Evolutionary conservation across 2,329 filamentous ascomycete species (phyloP).

Genomic region (Aspergillus sp.): DNA sequence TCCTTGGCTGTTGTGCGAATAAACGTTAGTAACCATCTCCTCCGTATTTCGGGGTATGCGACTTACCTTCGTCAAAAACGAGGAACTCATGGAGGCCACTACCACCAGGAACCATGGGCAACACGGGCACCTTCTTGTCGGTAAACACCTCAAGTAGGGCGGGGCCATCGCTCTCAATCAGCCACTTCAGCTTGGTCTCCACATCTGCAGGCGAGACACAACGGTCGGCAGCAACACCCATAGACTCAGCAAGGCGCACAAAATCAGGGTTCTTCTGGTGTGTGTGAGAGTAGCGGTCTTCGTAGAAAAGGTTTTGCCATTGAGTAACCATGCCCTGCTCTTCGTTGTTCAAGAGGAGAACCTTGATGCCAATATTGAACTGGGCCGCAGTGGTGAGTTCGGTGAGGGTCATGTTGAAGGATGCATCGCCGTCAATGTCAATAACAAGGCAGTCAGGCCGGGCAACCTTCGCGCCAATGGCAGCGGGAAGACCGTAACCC

Average conservation of each 20-base stretch:
- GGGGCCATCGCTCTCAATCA: slow-evolving; percentile 86
- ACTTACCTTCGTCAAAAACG: slow-evolving; percentile 75
- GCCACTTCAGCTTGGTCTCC: slow-evolving; percentile 76
- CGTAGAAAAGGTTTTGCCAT: slow-evolving; percentile 97
- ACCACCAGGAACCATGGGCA: slow-evolving; percentile 94
- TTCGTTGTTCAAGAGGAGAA: slow-evolving; percentile 94
- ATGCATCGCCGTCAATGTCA: slow-evolving; percentile 97
- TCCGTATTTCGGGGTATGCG: background rate
- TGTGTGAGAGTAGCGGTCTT: slow-evolving; percentile 87
- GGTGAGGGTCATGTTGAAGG: slow-evolving; percentile 97
- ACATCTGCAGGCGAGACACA: slow-evolving; percentile 75
- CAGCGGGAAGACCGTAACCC: slow-evolving; percentile 91
- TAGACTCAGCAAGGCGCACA: slow-evolving; percentile 86
- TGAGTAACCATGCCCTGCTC: slow-evolving; percentile 99
- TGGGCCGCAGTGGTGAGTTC: slow-evolving; percentile 91
- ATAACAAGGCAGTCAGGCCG: slow-evolving; percentile 80
- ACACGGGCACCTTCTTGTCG: slow-evolving; percentile 76
- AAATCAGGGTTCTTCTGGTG: slow-evolving; percentile 97
- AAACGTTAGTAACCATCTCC: slow-evolving; percentile 12
- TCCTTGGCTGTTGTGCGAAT: slow-evolving; percentile 58
- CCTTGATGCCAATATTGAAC: slow-evolving; percentile 95
- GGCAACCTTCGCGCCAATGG: slow-evolving; percentile 92
- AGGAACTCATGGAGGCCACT: slow-evolving; percentile 89
- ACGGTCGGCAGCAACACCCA: slow-evolving; percentile 77
- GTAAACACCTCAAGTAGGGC: slow-evolving; percentile 89